Evolutionary conservation across 345 rosid species (phyloP).

Genomic region (Lagerstroemia speciosa): DNA sequence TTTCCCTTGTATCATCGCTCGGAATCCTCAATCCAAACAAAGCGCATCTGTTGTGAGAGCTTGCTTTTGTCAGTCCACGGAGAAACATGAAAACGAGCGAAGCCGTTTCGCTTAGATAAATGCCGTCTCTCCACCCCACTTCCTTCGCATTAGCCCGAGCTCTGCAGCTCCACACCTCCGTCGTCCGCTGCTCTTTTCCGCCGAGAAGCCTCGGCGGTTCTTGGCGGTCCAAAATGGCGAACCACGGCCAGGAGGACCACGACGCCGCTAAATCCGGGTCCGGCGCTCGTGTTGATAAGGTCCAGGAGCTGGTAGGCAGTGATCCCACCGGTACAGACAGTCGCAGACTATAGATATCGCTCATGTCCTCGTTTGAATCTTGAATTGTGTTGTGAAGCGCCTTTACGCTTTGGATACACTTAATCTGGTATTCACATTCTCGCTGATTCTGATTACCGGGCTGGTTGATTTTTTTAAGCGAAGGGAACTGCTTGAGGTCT

Average conservation of each 20-base stretch:
- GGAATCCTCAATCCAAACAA: no score
- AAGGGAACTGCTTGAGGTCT: background rate
- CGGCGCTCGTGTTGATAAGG: background rate
- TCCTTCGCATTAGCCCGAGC: background rate
- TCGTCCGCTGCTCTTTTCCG: background rate
- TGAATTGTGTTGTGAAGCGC: background rate
- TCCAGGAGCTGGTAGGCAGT: background rate
- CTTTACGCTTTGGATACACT: background rate
- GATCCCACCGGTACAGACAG: constrained; percentile 3
- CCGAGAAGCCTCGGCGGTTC: background rate
- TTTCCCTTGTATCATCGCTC: no score
- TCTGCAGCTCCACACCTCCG: constrained; percentile 1
- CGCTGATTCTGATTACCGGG: background rate
- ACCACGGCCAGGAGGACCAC: background rate
- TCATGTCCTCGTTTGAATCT: background rate
- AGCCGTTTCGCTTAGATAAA: background rate
- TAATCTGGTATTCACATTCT: background rate
- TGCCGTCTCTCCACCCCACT: background rate
- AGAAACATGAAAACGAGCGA: background rate
- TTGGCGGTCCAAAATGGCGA: background rate
- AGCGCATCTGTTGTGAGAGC: no score
- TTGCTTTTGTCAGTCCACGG: background rate
- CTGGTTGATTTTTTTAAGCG: background rate
- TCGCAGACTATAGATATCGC: background rate
- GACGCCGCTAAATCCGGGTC: background rate